Evolutionary conservation across 148 eudicot species (phyloP).

Genomic region (Bassia scoparia): DNA sequence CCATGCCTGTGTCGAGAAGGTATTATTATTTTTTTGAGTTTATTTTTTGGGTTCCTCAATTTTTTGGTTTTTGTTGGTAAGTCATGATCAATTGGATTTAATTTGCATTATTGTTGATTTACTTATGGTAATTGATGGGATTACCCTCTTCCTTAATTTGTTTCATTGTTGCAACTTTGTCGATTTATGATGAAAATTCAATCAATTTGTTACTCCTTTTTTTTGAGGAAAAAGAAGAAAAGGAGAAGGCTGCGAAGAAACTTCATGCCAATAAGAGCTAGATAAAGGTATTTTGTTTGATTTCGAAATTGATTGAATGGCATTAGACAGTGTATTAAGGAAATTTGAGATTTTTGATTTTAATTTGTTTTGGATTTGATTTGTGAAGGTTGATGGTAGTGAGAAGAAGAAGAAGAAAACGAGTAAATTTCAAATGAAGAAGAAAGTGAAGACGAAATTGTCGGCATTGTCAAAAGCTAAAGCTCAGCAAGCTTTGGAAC

Average conservation of each 20-base stretch:
- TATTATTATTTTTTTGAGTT: slow-evolving; percentile 2
- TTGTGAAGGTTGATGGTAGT: slow-evolving; percentile 69
- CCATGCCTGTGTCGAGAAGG: slow-evolving; percentile 88
- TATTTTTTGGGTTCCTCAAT: background rate
- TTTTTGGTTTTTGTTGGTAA: background rate
- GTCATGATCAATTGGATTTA: background rate
- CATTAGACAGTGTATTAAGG: too few relatives aligned
- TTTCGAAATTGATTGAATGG: too few relatives aligned
- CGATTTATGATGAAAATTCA: too few relatives aligned
- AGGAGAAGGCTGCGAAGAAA: too few relatives aligned
- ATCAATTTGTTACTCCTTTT: too few relatives aligned
- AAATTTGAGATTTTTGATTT: background rate
- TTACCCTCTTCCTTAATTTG: too few relatives aligned
- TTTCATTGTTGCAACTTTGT: too few relatives aligned
- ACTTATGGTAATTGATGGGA: background rate
- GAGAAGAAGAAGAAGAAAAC: slow-evolving; percentile 54
- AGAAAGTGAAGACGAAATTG: slow-evolving; percentile 78
- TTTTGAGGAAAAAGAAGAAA: too few relatives aligned
- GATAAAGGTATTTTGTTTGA: too few relatives aligned
- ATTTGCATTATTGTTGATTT: background rate
- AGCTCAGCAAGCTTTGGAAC: slow-evolving; percentile 95
- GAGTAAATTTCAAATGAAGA: slow-evolving; percentile 68
- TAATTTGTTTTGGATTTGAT: background rate
- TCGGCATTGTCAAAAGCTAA: slow-evolving; percentile 76
- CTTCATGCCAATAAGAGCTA: too few relatives aligned